Evolutionary conservation across 176 grass and related monocot species (phyloP), one percentile per base, ranked within the genome.

Genomic region (Thinopyrum elongatum): DNA sequence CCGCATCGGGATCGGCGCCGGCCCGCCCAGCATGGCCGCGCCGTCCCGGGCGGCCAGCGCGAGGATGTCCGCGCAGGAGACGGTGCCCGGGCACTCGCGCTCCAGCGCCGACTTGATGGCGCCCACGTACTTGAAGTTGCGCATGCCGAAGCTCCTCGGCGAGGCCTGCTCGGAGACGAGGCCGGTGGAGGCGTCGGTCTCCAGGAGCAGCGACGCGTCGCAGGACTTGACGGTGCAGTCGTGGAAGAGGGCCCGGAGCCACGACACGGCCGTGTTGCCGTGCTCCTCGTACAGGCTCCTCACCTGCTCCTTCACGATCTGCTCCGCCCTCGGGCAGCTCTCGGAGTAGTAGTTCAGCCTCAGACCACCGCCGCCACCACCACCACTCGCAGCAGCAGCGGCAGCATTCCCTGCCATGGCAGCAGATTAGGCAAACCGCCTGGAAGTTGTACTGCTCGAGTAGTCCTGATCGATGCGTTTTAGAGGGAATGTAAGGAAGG

Each of bases 51-150:
- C 90, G 16, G 92, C 84, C 3, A 97, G 88, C 13, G 92, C 92
- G 63, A 97, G 82, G 70, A 97, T 61, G 87, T 97, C 95, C 5
- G 92, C 86, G 85, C 92, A 97, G 10, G 95, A 97, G 2, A 97
- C 90, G 12, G 86, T 94, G 71, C 34, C 33, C 6, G 89, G 89
- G 84, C 89, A 90, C 58, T 72, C 80, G 58, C 30, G 77, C 80
- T 90, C 85, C n/a, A 87, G 33, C 2, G 85, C 89, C 2, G 77
- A 22, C 41, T 87, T 87, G 74, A 87, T 90, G 38, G 80, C 64
- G 51, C 19, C 27, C 39, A 90, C 33, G 73, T 90, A 90, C 89
- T 90, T 90, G 84, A 90, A 90, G 80, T 90, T 87, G 60, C 89
- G 70, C 89, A 90, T 90, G 41, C 84, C 84, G 65, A 90, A 90